Evolutionary conservation across 164 flowering plant genomes (phyloP), one percentile per base, ranked within the genome.

Genomic region (Sextonia rubra): DNA sequence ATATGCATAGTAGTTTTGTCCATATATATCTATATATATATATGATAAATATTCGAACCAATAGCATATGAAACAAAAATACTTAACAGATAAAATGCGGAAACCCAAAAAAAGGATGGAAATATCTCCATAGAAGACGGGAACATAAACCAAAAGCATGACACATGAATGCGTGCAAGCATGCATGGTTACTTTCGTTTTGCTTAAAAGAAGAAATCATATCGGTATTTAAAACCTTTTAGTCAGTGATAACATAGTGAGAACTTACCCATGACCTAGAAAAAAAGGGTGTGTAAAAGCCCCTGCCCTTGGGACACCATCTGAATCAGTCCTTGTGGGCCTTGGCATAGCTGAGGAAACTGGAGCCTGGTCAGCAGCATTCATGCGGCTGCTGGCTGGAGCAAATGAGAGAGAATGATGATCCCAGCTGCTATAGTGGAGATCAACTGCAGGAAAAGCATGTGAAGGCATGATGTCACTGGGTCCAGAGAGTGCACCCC

Each of bases 401-500:
- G 87, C 76, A 79, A 84, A 86, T n/a, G 84, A 84, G 48, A 83
- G 60, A 30, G 94, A 76, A 76, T 81, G 94, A 62, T 84, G 87
- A 52, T 87, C 94, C 92, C 91, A 87, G 70, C 74, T 75, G 63
- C 83, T 89, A 73, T 87, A 86, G 68, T 82, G 89, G 60, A 77
- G 75, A 84, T 90, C 95, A 80, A 84, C 76, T 32, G 86, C 77
- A 24, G 79, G 66, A 72, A 77, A 73, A 64, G 70, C 23, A 52
- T 74, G 77, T 49, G 80, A 84, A 66, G 74, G 79, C n/a, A 90
- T 81, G 6, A 86, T 73, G 49, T 87, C 95, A 75, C 82, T 73
- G 14, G 86, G 84, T 37, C 78, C 82, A 47, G 90, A 83, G 58
- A 84, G 82, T 62, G 88, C 83, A 84, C 78, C 84, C 97, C 94